Base-by-base conservation (phyloP, 2,329 filamentous ascomycete genomes). In the Penicillium polonicum region DNA sequence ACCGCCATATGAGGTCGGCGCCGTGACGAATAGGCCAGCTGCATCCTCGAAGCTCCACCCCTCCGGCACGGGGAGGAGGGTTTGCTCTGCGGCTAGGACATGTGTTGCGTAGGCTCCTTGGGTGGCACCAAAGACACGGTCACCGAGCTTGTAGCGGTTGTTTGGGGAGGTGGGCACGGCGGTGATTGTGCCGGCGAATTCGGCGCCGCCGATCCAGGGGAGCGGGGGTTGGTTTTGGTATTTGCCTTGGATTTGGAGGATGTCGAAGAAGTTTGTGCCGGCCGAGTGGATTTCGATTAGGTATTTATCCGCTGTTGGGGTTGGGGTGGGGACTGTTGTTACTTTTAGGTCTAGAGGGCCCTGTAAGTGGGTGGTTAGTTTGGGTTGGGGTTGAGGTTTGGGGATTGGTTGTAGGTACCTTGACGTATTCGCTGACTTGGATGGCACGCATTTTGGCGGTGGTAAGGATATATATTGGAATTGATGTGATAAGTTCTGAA, bases 251-350 rank as follows among this genome's bases (percentile, higher is more conserved):
- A 97, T 91, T 72, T 97, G 93, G 54, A 97, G 85, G 57, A 96
- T 89, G 74, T 97, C 93, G 80, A 97, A 97, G 83, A 97, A 97
- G 79, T 97, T 97, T 69, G 91, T 90, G 21, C 91, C 93, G 0
- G 89, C 84, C 46, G 93, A 91, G 76, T 91, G 90, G 68, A 97
- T 89, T 70, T 87, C 84, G 72, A 97, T 89, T 62, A 95, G 82
- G 74, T 97, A 97, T 78, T 96, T 86, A 70, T 89, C 80, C 33
- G 85, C 76, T 9, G 82, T 80, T 1, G 92, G 90, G 1, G 79
- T 78, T 0, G 91, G 92, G 53, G 92, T 90, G 19, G 91, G 86
- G 15, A 96, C 83, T 23, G 85, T 82, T 19, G 85, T 83, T 64
- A 96, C 88, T 60, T 80, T 83, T 74, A 97, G 90, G 70, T 94